Base-by-base conservation (phyloP, 2,329 filamentous ascomycete genomes). In the Hirsutella minnesotensis region DNA sequence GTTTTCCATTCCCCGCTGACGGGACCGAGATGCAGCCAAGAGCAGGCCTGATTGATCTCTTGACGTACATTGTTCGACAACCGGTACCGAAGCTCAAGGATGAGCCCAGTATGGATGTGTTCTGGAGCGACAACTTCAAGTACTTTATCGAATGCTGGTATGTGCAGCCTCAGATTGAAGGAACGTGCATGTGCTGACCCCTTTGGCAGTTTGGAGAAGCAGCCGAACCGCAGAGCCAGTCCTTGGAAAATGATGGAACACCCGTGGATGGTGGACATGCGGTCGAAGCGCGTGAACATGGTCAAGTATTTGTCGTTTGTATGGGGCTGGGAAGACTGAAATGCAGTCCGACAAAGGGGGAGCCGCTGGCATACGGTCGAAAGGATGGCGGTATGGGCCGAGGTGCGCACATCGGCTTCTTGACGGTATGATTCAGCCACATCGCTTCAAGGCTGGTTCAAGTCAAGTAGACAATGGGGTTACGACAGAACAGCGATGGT, bases 71-170 rank as follows among this genome's bases (percentile, higher is more conserved):
- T 59, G 92, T 98, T 37, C 81, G 87, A 51, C 92, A 98, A 61
- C 83, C 86, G 3, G 94, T 96, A 46, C 92, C 92, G 3, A 94
- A 88, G 61, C 70, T 98, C 49, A 96, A 95, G 64, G 92, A 98
- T 53, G 92, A 98, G 64, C 86, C 86, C 0, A 80, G 87, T 27
- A 86, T 84, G 52, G 81, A 82, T 46, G 94, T 98, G 52, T 83
- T 82, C 58, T 98, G 92, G 92, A 94, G 86, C 53, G 86, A 94
- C 53, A 94, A 86, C 58, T 96, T 98, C 67, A 98, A 98, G 63
- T 95, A 95, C 62, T 98, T 98, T 56, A 95, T 98, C 55, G 89
- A 95, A 67, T 95, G 89, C 77, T 96, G 92, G 90, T 96, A 77
- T 60, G 86, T 81, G n/a, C 3, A 9, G 19, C 3, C 3, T 1